Evolutionary conservation across 1,139 yeast genomes (phyloP), one percentile per base, ranked within the genome.

Genomic region (Yamadazyma dendronema): DNA sequence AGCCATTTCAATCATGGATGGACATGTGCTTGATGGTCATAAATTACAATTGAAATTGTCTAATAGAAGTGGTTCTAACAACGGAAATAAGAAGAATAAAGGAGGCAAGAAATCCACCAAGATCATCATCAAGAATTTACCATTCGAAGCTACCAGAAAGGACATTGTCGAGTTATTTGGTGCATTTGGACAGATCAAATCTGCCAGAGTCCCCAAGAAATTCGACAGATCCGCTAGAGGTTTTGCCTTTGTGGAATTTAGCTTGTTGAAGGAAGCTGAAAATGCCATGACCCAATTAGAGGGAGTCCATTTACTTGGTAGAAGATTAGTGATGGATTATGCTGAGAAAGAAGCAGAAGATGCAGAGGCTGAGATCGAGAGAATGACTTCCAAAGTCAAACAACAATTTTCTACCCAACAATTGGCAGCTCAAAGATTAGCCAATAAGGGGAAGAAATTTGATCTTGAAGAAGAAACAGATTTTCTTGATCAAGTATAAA

Each of bases 201-300:
- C 97, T 2, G 96, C 90, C 32, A 83, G 98, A 58, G 92, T 92
- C 35, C 99, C 99, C 21, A 85, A 85, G 76, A 94, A 94, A 61
- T 89, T 90, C 68, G 95, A 92, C 72, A 85, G 84, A 59, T 78
- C 90, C 25, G 95, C 97, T 12, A 80, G 98, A 59, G 99, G 99
- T 57, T 92, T 92, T 68, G 98, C 98, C 0, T 92, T 92, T 61
- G 96, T 94, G 33, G 99, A 92, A 62, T 94, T 85, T 55, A 71
- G 84, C 14, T 70, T 94, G 32, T 74, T 88, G 29, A 87, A 89
- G 61, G 99, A 92, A 61, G 97, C 98, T 2, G 96, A 85, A 57
- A 81, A 73, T 56, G 98, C 97, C n/a, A 85, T 92, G 90, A 82
- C 82, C 51, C 94, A 90, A 57, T 75, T 92, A 48, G 86, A 84